phyloP scores from a whole-genome alignment of 1,284 basidiomycete species.

The Leccinum pallidistipes region DNA sequence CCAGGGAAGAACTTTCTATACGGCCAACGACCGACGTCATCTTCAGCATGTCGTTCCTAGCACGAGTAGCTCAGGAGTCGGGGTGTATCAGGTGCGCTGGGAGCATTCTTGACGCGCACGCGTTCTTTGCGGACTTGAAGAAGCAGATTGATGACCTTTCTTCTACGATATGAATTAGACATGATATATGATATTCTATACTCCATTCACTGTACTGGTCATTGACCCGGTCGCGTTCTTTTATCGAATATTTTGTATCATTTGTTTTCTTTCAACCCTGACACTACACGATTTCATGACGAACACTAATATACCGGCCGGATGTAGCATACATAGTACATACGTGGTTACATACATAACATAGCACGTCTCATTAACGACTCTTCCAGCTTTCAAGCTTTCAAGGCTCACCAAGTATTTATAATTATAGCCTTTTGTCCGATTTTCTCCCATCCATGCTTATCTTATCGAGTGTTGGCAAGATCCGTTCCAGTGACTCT shows the following conservation, averaged over 20 bases:
- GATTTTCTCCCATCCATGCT: background rate
- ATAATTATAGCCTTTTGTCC: background rate
- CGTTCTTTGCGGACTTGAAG: slow-evolving; percentile 55
- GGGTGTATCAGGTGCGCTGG: slow-evolving; percentile 61
- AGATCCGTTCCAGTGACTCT: slow-evolving; percentile 14
- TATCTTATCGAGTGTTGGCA: slow-evolving; percentile 4
- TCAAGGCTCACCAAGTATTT: background rate
- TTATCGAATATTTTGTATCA: background rate
- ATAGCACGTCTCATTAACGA: background rate
- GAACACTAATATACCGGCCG: background rate
- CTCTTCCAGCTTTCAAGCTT: background rate
- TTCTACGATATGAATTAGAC: slow-evolving; percentile 45
- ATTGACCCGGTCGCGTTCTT: background rate
- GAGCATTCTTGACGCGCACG: slow-evolving; percentile 60
- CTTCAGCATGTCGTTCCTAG: slow-evolving; percentile 60
- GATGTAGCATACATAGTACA: slow-evolving; percentile 9
- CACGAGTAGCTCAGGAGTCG: slow-evolving; percentile 46
- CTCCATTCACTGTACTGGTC: background rate
- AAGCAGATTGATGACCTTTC: slow-evolving; percentile 59
- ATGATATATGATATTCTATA: background rate
- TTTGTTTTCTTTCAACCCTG: background rate
- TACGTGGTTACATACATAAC: background rate
- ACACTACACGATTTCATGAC: background rate
- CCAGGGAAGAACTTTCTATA: slow-evolving; percentile 52
- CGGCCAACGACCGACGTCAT: slow-evolving; percentile 60